phyloP scores from a whole-genome alignment of 2,329 filamentous ascomycete species.

The Fusarium scirpi region DNA sequence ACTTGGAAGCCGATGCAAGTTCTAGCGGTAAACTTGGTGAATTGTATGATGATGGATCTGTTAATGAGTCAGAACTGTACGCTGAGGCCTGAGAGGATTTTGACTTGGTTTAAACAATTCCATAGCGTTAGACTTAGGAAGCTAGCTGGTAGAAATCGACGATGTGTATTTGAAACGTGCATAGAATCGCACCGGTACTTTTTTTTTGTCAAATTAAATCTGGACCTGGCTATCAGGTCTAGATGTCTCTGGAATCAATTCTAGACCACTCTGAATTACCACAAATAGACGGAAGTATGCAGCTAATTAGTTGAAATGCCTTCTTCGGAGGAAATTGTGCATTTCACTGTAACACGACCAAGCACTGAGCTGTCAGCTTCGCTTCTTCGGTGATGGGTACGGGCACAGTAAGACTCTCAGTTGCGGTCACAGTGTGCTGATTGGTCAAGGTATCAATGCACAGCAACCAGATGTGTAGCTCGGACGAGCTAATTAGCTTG shows the following conservation, averaged over 20 bases:
- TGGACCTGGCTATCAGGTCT: slow-evolving; percentile 14
- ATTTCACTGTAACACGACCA: slow-evolving; percentile 12
- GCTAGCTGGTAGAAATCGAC: not conserved
- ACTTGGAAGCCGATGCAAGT: not conserved
- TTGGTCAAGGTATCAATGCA: not conserved
- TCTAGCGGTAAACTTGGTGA: not conserved
- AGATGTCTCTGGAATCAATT: slow-evolving; percentile 29
- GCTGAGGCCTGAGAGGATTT: not conserved
- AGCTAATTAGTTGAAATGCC: slow-evolving; percentile 13
- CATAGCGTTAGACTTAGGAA: not conserved
- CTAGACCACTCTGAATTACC: slow-evolving; percentile 20
- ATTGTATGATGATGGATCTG: not conserved
- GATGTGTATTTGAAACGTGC: slow-evolving; percentile 3
- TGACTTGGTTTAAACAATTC: slow-evolving; percentile 10
- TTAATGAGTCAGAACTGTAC: slow-evolving; percentile 4
- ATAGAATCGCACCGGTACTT: not conserved
- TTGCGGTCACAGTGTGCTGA: not conserved
- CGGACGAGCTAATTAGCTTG: not conserved
- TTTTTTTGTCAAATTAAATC: not conserved
- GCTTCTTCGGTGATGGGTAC: not conserved
- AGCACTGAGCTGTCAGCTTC: slow-evolving; percentile 9
- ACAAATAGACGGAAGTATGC: slow-evolving; percentile 22
- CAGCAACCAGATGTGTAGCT: not conserved
- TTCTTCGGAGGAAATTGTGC: slow-evolving; percentile 3
- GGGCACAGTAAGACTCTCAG: not conserved